Percentiles rank a stretch among this genome's conserved stretches.
Conservation (phyloP, 2,329 filamentous ascomycete genomes). For the Aspergillus ustus region DNA sequence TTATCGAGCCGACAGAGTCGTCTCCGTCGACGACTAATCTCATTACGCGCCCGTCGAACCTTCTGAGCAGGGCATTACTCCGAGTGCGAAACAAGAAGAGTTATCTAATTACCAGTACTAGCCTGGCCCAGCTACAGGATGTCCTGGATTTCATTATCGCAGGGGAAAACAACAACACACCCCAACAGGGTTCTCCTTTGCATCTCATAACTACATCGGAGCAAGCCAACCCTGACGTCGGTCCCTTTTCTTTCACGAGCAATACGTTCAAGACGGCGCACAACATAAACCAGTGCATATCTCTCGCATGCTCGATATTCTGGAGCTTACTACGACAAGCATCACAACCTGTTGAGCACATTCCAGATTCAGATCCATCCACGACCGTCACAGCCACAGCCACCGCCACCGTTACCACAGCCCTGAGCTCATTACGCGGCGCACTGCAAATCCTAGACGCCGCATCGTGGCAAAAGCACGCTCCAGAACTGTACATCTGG, state of each 20-base stretch:
- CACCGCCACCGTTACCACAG: too few relatives aligned
- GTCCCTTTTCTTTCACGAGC: neutral
- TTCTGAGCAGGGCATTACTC: too few relatives aligned
- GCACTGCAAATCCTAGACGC: neutral
- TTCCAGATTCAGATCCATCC: neutral
- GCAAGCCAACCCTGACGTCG: neutral
- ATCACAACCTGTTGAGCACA: neutral
- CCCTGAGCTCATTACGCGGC: neutral
- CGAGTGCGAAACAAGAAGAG: too few relatives aligned
- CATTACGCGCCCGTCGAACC: too few relatives aligned
- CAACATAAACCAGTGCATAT: conserved; percentile 3
- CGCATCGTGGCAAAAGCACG: neutral
- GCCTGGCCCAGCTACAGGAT: neutral
- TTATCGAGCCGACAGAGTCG: too few relatives aligned
- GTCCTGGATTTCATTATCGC: neutral
- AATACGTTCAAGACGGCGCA: neutral
- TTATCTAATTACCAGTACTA: too few relatives aligned
- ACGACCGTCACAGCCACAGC: too few relatives aligned
- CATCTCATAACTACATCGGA: neutral
- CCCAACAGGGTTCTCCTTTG: neutral
- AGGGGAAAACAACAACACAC: neutral
- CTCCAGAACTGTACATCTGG: conserved; percentile 1
- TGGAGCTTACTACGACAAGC: neutral
- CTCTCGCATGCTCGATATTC: neutral
- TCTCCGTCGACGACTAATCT: too few relatives aligned